Evolutionary conservation across 768 basidiomycete genomes (phyloP).

Genomic region (Leccinum subgranulosum): DNA sequence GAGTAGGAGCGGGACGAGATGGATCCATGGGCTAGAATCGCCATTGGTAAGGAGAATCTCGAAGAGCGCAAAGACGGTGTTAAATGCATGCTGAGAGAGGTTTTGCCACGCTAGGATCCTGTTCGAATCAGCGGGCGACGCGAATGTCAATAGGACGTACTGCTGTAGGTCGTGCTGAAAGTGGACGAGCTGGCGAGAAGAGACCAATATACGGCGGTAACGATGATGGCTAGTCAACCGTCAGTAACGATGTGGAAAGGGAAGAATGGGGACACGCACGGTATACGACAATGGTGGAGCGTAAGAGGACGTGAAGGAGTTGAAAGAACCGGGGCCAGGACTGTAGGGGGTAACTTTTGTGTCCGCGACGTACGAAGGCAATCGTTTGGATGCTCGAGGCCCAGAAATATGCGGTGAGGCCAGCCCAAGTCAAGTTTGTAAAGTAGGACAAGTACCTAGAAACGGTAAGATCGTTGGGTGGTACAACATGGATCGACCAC

Average conservation of each 20-base stretch:
- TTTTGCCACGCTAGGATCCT: conserved; percentile 51
- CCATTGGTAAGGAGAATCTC: conserved; percentile 57
- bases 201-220: conserved; percentile 63
- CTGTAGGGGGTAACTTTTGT: conserved; percentile 52
- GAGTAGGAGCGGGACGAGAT: conserved; percentile 45
- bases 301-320: conserved; percentile 52
- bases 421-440: conserved; percentile 60
- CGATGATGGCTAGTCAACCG: conserved; percentile 50
- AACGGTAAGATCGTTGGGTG: not conserved
- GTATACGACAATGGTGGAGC: conserved; percentile 48
- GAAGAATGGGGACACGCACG: conserved; percentile 41
- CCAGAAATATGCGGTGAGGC: conserved; percentile 60
- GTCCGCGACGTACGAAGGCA: conserved; percentile 35
- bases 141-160: conserved; percentile 30
- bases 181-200: conserved; percentile 43
- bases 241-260: not conserved
- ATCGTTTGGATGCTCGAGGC: conserved; percentile 54
- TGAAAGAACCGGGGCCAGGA: conserved; percentile 56
- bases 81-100: conserved; percentile 60
- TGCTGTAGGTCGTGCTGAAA: conserved; percentile 36
- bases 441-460: conserved; percentile 62
- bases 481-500: conserved; percentile 19
- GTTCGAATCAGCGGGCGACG: not conserved
- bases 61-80: conserved; percentile 51
- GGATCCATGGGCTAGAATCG: conserved; percentile 50